phyloP scores from a whole-genome alignment of 75 land plant genomes.

The Ceratopteris richardii region DNA sequence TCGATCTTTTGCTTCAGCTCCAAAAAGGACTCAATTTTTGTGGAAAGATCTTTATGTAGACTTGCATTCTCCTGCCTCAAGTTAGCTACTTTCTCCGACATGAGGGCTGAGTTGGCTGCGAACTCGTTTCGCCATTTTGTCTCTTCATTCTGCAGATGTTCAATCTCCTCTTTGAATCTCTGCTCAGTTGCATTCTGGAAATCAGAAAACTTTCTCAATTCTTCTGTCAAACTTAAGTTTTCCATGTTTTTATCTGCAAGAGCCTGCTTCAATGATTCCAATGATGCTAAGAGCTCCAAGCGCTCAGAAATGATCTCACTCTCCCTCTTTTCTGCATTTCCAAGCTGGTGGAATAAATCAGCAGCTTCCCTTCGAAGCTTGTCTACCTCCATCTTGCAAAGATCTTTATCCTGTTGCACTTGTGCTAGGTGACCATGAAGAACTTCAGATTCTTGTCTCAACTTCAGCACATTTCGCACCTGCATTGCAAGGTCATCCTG shows the following conservation, averaged over 20 bases:
- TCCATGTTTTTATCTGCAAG: not conserved
- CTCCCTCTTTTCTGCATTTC: not conserved
- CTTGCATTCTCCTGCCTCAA: not conserved
- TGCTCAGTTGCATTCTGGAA: not conserved
- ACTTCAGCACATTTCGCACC: no score
- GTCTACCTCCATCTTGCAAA: no score
- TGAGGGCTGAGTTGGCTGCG: not conserved
- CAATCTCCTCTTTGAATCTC: not conserved
- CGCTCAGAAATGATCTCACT: not conserved
- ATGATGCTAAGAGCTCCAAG: not conserved
- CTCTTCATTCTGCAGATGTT: not conserved
- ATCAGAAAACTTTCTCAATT: not conserved
- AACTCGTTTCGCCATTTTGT: not conserved
- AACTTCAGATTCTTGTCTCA: no score
- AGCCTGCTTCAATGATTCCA: not conserved
- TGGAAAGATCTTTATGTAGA: not conserved
- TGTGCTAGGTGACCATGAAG: no score
- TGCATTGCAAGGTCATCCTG: no score
- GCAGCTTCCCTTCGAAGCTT: not conserved
- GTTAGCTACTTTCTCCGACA: not conserved
- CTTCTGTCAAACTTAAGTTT: not conserved
- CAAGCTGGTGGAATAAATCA: not conserved
- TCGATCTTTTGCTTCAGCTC: not conserved
- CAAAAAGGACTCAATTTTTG: not conserved
- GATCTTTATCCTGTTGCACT: no score